Percentiles rank a stretch among this genome's conserved stretches.
These are phyloP conservation scores for Sarocladiaceae sp. DNA, from an alignment of 2,329 filamentous ascomycete species.

Conservation along the genomic window DNA sequence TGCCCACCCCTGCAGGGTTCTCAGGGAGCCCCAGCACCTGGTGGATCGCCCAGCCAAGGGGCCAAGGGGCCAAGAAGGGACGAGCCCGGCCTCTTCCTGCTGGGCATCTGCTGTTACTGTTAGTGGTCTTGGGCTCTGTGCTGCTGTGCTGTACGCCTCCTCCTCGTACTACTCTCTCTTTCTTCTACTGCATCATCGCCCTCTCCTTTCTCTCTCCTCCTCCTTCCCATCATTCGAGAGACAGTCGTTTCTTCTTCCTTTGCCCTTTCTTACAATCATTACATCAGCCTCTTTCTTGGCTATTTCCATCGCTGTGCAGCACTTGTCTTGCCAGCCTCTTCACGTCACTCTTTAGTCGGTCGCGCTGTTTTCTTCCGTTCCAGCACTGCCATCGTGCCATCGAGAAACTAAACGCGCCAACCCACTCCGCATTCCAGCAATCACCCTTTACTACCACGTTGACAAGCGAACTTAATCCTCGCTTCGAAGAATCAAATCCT, in stretches of 20 bases:
- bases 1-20: slow-evolving; percentile 4
- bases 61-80: slow-evolving; percentile 1
- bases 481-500: neutral
- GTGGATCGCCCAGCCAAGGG: slow-evolving; percentile 7
- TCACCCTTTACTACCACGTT: slow-evolving; percentile 6
- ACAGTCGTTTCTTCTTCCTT: slow-evolving; percentile 11
- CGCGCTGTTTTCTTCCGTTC: slow-evolving; percentile 4
- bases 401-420: slow-evolving; percentile 4
- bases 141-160: neutral
- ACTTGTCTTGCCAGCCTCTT: slow-evolving; percentile 10
- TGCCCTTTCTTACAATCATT: slow-evolving; percentile 11
- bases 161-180: neutral
- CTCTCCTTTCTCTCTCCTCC: slow-evolving; percentile 2
- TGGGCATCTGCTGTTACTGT: neutral
- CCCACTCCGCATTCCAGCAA: slow-evolving; percentile 5
- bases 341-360: slow-evolving; percentile 11
- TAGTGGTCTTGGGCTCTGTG: neutral
- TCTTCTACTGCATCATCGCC: neutral
- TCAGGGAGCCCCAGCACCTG: slow-evolving; percentile 2
- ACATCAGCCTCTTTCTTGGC: slow-evolving; percentile 10
- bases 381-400: slow-evolving; percentile 3
- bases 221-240: slow-evolving; percentile 1
- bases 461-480: neutral
- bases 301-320: slow-evolving; percentile 7
- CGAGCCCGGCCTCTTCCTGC: slow-evolving; percentile 7